Percentiles rank a stretch among this genome's conserved stretches.
Conservation (phyloP, 768 basidiomycete species). For the Rhodotorula paludigena region DNA sequence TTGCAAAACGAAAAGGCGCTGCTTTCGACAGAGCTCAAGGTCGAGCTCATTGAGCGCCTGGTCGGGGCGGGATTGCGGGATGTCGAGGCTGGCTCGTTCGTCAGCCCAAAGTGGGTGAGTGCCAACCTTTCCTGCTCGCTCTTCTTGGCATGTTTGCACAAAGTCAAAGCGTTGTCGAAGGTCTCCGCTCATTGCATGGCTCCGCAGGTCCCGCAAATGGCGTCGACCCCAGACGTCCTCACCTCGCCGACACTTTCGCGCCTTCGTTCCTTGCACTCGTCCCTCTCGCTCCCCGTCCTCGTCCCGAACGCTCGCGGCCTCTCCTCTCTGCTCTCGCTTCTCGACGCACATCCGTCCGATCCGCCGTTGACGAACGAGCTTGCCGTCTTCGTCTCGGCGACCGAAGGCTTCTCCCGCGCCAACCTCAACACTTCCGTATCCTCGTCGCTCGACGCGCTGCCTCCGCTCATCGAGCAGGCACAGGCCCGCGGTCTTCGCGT, state of each 20-base stretch:
- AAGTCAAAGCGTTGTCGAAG: neutral
- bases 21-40: slow-evolving; percentile 68
- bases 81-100: slow-evolving; percentile 31
- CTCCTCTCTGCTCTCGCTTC: slow-evolving; percentile 24
- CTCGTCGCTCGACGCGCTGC: slow-evolving; percentile 64
- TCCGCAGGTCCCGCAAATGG: slow-evolving; percentile 36
- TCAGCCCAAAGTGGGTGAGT: slow-evolving; percentile 36
- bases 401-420: slow-evolving; percentile 76
- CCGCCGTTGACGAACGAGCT: slow-evolving; percentile 62
- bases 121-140: neutral
- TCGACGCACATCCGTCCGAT: slow-evolving; percentile 2
- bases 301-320: slow-evolving; percentile 33
- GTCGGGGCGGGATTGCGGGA: slow-evolving; percentile 18
- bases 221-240: slow-evolving; percentile 27
- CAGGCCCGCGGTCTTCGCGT: slow-evolving; percentile 62
- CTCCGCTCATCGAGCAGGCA: slow-evolving; percentile 61
- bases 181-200: neutral
- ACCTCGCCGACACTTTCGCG: neutral
- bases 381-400: slow-evolving; percentile 80
- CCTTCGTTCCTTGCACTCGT: slow-evolving; percentile 5
- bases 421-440: slow-evolving; percentile 73
- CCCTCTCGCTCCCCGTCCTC: slow-evolving; percentile 35
- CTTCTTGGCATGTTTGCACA: neutral
- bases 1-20: slow-evolving; percentile 78
- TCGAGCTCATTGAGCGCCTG: slow-evolving; percentile 74